Evolutionary conservation across 257 asterid genomes (phyloP), one percentile per base, ranked within the genome.

Genomic region (Nicotiana tabacum): DNA sequence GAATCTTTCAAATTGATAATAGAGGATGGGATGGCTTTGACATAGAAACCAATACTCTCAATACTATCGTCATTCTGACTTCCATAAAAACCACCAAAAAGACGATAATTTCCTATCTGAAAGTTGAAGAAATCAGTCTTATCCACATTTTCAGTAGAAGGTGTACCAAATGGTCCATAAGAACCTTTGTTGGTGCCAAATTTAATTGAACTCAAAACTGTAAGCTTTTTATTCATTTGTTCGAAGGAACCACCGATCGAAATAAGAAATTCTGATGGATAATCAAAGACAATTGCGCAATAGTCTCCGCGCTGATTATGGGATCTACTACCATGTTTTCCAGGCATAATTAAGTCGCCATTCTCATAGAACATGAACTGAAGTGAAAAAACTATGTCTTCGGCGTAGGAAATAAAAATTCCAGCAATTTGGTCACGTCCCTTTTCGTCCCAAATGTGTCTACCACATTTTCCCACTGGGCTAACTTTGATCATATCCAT

Each of bases 21-120:
- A 9, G 62, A 56, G 21, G 21, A 15, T 4, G 62, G 64, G 83
- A 64, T 81, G 30, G 89, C 87, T 18, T 56, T 56, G 21, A 56
- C 21, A 56, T 56, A 56, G 62, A 56, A 18, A 5, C 62, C 24
- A 5, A 16, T 56, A 56, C 62, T 17, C 1, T 2, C 24, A 56
- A 56, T 77, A 13, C 76, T 0, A 3, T 35, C 2, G 65, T 82
- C 81, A 0, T 85, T 77, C 2, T 83, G 62, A 6, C n/a, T 56
- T 81, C 91, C 93, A 9, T 86, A 83, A 77, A 90, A 86, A 9
- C 91, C 92, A 24, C 85, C 82, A 35, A 90, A 90, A 43, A 84
- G 86, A 5, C 84, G 84, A 6, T 81, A 79, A 5, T 81, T 76
- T 35, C 90, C 91, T 4, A 87, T 84, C 18, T 35, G 66, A 85